Conservation (phyloP, 352 stramenopile species). For the Phytophthora palmivora region DNA sequence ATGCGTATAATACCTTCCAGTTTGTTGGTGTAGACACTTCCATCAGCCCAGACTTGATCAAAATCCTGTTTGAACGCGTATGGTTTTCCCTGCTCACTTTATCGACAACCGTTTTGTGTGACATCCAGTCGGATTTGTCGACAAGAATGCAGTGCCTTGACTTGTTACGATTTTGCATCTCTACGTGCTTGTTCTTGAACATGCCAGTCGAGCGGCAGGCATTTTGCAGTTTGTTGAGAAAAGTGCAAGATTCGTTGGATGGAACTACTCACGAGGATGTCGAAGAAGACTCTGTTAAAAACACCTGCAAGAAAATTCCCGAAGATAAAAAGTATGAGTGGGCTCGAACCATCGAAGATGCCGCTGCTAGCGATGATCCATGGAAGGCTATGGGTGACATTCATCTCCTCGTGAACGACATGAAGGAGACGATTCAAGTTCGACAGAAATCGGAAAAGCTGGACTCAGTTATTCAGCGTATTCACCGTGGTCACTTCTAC, state of each 20-base stretch:
- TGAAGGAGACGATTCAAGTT: conserved; percentile 92
- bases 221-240: conserved; percentile 79
- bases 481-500: conserved; percentile 92
- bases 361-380: conserved; percentile 68
- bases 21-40: conserved; percentile 92
- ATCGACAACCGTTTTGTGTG: conserved; percentile 83
- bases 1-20: conserved; percentile 88
- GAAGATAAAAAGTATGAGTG: conserved; percentile 43
- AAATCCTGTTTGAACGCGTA: conserved; percentile 92
- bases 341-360: conserved; percentile 72
- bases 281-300: conserved; percentile 20
- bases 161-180: conserved; percentile 82
- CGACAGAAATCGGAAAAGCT: conserved; percentile 83
- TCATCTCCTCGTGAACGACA: conserved; percentile 88
- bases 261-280: conserved; percentile 5
- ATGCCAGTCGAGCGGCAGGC: conserved; percentile 81
- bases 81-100: conserved; percentile 96
- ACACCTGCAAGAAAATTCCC: neutral
- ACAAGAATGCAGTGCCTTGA: conserved; percentile 86
- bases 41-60: conserved; percentile 92
- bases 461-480: conserved; percentile 86
- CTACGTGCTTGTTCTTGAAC: conserved; percentile 82
- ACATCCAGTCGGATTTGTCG: conserved; percentile 78
- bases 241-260: conserved; percentile 72
- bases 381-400: conserved; percentile 90